Base-by-base conservation (phyloP, 257 asterid genomes). In the Solanum sitiens region DNA sequence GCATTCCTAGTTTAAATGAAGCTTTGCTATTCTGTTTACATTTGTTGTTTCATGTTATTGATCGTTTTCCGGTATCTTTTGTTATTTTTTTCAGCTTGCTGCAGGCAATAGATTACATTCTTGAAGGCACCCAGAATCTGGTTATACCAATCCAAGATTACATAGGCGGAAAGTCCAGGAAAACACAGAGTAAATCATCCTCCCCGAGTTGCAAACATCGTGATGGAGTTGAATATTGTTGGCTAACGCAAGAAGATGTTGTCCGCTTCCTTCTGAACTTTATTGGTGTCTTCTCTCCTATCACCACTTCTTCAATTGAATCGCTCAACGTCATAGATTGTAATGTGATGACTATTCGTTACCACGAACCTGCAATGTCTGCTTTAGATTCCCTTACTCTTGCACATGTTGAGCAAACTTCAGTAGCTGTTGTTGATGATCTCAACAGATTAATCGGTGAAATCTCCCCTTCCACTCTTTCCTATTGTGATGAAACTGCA, bases 211-310 rank as follows among this genome's bases (percentile, higher is more conserved):
- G 83, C 37, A 71, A 87, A 63, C 88, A 47, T 83, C 90, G 88
- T 18, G 83, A 83, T 16, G 89, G 91, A 87, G 86, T 73, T 5
- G 89, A 90, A 50, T 93, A 91, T 89, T 95, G 98, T 40, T 96
- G 98, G 99, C 90, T 96, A 61, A 93, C 97, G 6, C 96, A 88
- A n/a, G 99, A 95, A 87, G 97, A 96, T 25, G 87, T 95, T 2
- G 86, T 92, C 27, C 96, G 99, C 35, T 96, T 89, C 92, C 92
- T 95, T 88, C 97, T 95, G 88, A 96, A 92, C 87, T 93, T 95
- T n/a, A 88, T 95, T 9, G 94, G 95, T 82, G 92, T 92, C 45
- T 96, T 96, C 94, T 94, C 94, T 33, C 97, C 97, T 0, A 85
- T 90, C 59, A 91, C 96, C 21, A 89, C 96, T 21, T 88, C 35